These are phyloP conservation scores for Thelonectria olida DNA, from an alignment of 2,329 filamentous ascomycete species.

Conservation along the genomic window DNA sequence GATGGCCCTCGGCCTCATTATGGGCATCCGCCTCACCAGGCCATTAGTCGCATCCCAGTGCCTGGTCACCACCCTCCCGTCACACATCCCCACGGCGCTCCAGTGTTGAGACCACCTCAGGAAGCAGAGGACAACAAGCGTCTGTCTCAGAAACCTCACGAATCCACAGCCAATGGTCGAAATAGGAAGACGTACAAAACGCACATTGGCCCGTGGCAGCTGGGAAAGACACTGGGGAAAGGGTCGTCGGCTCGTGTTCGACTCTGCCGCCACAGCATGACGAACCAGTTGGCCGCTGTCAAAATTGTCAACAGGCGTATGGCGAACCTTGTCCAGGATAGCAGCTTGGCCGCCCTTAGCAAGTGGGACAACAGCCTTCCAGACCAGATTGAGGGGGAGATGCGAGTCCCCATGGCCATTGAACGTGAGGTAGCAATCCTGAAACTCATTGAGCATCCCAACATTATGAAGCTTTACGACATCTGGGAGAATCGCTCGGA, in stretches of 20 bases:
- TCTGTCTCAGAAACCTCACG: conserved; percentile 52
- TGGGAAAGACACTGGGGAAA: conserved; percentile 88
- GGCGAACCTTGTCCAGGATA: conserved; percentile 82
- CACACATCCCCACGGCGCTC: conserved; percentile 28
- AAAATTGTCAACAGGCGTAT: conserved; percentile 93
- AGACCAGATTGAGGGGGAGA: conserved; percentile 66
- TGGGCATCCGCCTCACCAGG: conserved; percentile 26
- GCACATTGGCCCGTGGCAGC: conserved; percentile 91
- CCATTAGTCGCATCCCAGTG: conserved; percentile 27
- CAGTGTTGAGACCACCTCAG: conserved; percentile 39
- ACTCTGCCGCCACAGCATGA: conserved; percentile 81
- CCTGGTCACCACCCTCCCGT: conserved; percentile 22
- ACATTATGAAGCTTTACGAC: conserved; percentile 93
- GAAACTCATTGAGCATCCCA: conserved; percentile 93
- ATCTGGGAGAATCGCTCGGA: conserved; percentile 98
- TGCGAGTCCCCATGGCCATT: conserved; percentile 84
- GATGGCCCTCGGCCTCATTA: conserved; percentile 26
- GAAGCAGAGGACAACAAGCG: conserved; percentile 48
- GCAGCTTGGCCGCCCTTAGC: conserved; percentile 86
- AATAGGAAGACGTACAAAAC: conserved; percentile 65
- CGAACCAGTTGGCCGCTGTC: conserved; percentile 85
- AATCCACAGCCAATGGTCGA: conserved; percentile 51
- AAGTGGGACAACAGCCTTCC: conserved; percentile 71
- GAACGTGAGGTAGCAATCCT: conserved; percentile 97
- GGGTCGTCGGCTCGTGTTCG: conserved; percentile 91